phyloP scores from a whole-genome alignment of 495 filamentous ascomycete genomes.

The Penicillium coprophilum region DNA sequence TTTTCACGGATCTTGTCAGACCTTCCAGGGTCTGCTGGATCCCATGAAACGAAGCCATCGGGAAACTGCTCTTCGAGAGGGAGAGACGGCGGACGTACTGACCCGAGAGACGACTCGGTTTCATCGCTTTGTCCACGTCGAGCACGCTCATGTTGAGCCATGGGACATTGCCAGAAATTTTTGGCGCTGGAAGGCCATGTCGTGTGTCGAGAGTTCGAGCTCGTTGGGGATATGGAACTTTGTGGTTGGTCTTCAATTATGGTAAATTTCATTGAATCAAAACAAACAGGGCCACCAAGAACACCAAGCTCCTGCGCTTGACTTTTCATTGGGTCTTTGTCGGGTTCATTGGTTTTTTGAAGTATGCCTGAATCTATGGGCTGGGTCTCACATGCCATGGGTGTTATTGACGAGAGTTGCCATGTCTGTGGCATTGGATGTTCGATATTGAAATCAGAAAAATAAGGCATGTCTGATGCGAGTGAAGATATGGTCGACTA shows the following conservation, averaged over 20 bases:
- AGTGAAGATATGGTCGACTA: background rate
- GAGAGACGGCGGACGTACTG: background rate
- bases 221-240: background rate
- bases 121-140: background rate
- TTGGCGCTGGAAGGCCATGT: background rate
- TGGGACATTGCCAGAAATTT: background rate
- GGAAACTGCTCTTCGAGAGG: background rate
- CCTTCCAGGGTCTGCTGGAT: conserved; percentile 10
- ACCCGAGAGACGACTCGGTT: background rate
- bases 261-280: background rate
- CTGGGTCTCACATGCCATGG: background rate
- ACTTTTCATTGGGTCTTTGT: background rate
- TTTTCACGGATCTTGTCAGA: conserved; percentile 14
- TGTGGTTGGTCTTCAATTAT: background rate
- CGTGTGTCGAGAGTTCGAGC: background rate
- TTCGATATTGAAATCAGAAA: background rate
- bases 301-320: background rate
- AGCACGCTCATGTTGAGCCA: background rate
- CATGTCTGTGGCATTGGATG: background rate
- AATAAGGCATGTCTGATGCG: background rate
- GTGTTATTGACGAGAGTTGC: background rate
- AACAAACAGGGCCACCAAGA: background rate
- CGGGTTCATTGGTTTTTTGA: background rate
- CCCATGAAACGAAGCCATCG: conserved; percentile 14
- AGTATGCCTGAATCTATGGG: background rate